Percentiles rank a stretch among this genome's conserved stretches.
These are phyloP conservation scores for Talaromyces wortmannii DNA, from an alignment of 495 filamentous ascomycete genomes.

Conservation along the genomic window DNA sequence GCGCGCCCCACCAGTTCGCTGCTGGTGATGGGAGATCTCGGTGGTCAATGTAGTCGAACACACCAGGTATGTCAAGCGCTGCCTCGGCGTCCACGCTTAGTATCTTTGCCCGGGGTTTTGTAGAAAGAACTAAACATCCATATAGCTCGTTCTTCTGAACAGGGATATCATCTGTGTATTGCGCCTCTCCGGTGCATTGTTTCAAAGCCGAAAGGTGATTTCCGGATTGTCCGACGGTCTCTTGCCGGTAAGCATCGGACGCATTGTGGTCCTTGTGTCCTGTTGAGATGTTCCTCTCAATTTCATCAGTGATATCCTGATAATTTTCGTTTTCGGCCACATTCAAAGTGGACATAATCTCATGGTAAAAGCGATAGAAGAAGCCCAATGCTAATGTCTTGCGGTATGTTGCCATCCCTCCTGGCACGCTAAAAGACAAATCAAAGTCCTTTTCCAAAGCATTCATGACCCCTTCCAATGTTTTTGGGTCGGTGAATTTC, in stretches of 20 bases:
- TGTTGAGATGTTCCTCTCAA: slow-evolving; percentile 52
- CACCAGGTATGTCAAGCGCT: slow-evolving; percentile 70
- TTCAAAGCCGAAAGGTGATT: slow-evolving; percentile 90
- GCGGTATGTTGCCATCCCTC: slow-evolving; percentile 93
- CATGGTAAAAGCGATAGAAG: slow-evolving; percentile 35
- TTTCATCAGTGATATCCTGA: slow-evolving; percentile 47
- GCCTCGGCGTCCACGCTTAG: slow-evolving; percentile 64
- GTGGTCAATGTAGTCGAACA: slow-evolving; percentile 66
- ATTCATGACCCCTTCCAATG: slow-evolving; percentile 81
- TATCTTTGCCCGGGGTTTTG: slow-evolving; percentile 84
- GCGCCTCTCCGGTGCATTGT: slow-evolving; percentile 88
- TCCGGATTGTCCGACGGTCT: slow-evolving; percentile 70
- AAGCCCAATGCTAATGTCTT: slow-evolving; percentile 72
- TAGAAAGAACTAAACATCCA: slow-evolving; percentile 80
- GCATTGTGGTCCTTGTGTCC: slow-evolving; percentile 53
- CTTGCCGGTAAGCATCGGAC: slow-evolving; percentile 59
- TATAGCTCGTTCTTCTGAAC: slow-evolving; percentile 81
- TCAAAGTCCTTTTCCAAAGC: slow-evolving; percentile 83
- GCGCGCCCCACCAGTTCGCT: slow-evolving; percentile 89
- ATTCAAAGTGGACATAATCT: slow-evolving; percentile 47
- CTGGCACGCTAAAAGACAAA: slow-evolving; percentile 77
- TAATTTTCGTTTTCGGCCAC: slow-evolving; percentile 37
- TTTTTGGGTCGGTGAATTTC: slow-evolving; percentile 70
- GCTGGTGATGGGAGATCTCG: slow-evolving; percentile 61
- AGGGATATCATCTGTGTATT: slow-evolving; percentile 95